A percentile compares a stretch with the other conserved stretches of the same genome.
Conservation (phyloP, 495 filamentous ascomycete species). For the Penicillium ucsense region DNA sequence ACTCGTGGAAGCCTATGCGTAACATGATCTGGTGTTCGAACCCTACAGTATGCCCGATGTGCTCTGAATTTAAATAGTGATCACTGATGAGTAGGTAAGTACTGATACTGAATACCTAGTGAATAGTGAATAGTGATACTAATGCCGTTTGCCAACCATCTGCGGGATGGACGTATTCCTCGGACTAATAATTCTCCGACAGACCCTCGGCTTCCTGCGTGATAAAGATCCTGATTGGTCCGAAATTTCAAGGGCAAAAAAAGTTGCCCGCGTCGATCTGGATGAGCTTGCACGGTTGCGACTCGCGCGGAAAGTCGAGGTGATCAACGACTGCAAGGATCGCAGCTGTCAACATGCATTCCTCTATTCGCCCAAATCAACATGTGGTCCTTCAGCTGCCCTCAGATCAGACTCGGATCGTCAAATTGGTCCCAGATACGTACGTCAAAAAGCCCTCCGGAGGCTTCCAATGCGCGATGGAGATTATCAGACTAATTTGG, state of each 20-base stretch:
- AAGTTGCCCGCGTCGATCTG: neutral
- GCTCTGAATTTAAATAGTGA: too few relatives aligned
- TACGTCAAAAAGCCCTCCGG: constrained; percentile 36
- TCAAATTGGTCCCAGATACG: constrained; percentile 66
- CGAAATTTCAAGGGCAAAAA: neutral
- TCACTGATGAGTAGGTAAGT: too few relatives aligned
- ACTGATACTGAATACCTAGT: too few relatives aligned
- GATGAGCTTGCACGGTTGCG: neutral
- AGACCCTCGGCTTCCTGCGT: neutral
- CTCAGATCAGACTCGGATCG: constrained; percentile 52
- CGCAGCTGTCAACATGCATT: constrained; percentile 25
- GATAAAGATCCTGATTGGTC: neutral
- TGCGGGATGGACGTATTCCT: too few relatives aligned
- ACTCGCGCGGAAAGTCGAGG: neutral
- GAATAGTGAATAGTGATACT: too few relatives aligned
- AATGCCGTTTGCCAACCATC: too few relatives aligned
- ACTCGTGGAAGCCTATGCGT: too few relatives aligned
- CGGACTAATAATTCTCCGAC: neutral
- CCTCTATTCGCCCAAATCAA: constrained; percentile 50
- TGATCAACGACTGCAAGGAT: neutral
- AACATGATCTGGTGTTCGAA: too few relatives aligned
- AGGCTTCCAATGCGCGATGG: neutral
- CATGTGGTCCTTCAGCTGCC: constrained; percentile 58
- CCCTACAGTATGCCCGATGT: too few relatives aligned
- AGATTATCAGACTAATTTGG: constrained; percentile 9